A percentile compares a stretch with the other conserved stretches of the same genome.
phyloP scores from a whole-genome alignment of 2,329 filamentous ascomycete species.

The Aspergillus arachidicola region DNA sequence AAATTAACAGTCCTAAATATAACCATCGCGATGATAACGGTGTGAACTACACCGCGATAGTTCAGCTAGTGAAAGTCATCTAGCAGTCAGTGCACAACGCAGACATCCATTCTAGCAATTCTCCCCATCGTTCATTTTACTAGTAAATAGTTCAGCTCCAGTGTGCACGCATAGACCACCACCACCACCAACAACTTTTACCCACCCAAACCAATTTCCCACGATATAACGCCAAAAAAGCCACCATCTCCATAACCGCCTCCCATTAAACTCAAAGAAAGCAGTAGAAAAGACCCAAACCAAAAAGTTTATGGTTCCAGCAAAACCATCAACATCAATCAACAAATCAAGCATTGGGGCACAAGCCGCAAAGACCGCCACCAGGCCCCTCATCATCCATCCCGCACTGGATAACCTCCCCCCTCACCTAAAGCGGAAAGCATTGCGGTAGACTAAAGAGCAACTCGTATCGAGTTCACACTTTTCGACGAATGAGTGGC shows the following conservation, averaged over 20 bases:
- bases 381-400: background rate
- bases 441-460: slow-evolving; percentile 7
- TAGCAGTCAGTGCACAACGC: background rate
- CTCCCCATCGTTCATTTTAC: background rate
- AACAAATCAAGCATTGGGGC: slow-evolving; percentile 2
- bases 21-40: background rate
- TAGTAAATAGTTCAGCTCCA: background rate
- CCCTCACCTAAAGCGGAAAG: slow-evolving; percentile 9
- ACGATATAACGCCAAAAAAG: background rate
- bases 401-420: background rate
- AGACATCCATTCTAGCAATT: background rate
- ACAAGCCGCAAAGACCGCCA: slow-evolving; percentile 4
- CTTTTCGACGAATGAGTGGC: slow-evolving; percentile 4
- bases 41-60: background rate
- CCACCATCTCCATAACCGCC: background rate
- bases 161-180: background rate
- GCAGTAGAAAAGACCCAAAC: background rate
- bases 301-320: background rate
- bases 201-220: background rate
- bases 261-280: background rate
- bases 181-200: background rate
- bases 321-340: background rate
- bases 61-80: background rate
- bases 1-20: slow-evolving; percentile 16
- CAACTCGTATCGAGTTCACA: slow-evolving; percentile 7